These are phyloP conservation scores for Bimuria novae-zelandiae DNA, from an alignment of 2,329 filamentous ascomycete genomes.

Conservation along the genomic window DNA sequence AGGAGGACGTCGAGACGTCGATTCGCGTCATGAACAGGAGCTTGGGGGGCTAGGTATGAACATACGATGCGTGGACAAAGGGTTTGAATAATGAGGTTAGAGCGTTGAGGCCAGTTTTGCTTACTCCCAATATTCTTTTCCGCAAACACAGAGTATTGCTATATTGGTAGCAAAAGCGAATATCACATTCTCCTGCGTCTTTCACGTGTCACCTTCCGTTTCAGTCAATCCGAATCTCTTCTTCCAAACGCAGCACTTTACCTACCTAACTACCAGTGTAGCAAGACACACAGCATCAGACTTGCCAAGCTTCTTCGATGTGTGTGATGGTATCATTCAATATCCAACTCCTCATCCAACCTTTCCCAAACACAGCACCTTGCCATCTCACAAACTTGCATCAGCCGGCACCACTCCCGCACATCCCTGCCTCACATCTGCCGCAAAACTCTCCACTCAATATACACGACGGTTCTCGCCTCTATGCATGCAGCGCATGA, in stretches of 20 bases:
- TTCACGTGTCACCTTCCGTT: no score
- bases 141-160: no score
- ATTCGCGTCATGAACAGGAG: conserved; percentile 21
- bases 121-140: not conserved
- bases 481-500: not conserved
- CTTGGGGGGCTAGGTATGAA: conserved; percentile 18
- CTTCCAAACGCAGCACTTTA: no score
- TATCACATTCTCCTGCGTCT: no score
- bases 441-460: not conserved
- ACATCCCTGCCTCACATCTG: not conserved
- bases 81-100: not conserved
- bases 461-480: not conserved
- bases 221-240: no score
- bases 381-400: not conserved
- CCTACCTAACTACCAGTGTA: no score
- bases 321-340: no score
- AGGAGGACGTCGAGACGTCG: conserved; percentile 17
- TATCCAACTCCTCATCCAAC: no score
- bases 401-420: not conserved
- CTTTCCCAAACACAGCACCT: not conserved
- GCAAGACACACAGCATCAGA: no score
- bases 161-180: no score
- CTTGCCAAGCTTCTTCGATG: no score
- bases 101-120: not conserved
- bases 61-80: not conserved